These are phyloP conservation scores for Chaetothyriales sp. DNA, from an alignment of 2,329 filamentous ascomycete genomes.

Conservation along the genomic window DNA sequence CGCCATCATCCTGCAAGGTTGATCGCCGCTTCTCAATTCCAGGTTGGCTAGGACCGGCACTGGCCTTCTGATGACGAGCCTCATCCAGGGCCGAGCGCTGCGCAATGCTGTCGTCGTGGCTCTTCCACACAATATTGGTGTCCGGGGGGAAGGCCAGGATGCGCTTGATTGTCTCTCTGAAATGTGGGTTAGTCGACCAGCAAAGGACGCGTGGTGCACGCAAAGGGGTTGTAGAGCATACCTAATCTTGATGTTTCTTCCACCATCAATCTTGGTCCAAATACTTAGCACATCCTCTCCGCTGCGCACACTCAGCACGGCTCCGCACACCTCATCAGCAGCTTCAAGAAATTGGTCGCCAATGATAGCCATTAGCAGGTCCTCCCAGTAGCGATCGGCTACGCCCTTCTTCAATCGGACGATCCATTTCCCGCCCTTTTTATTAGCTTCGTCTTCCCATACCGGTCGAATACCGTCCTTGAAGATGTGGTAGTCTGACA, in stretches of 20 bases:
- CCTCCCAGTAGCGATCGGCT: constrained; percentile 92
- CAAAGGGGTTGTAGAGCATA: constrained; percentile 34
- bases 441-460: constrained; percentile 97
- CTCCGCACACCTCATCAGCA: constrained; percentile 84
- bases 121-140: constrained; percentile 88
- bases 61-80: constrained; percentile 67
- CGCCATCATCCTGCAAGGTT: constrained; percentile 29
- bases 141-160: constrained; percentile 72
- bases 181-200: constrained; percentile 16
- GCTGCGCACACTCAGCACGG: constrained; percentile 82
- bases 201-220: neutral
- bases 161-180: constrained; percentile 83
- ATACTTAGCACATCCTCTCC: constrained; percentile 96
- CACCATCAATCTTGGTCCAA: constrained; percentile 88
- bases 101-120: constrained; percentile 87
- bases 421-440: constrained; percentile 92
- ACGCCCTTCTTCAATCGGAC: constrained; percentile 94
- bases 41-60: constrained; percentile 20
- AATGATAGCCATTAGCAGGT: constrained; percentile 74
- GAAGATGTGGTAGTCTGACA: constrained; percentile 97
- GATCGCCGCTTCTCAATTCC: constrained; percentile 28
- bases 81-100: constrained; percentile 84
- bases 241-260: constrained; percentile 91
- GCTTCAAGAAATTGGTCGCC: constrained; percentile 91
- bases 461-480: constrained; percentile 90